Evolutionary conservation across 2,329 filamentous ascomycete species (phyloP).

Genomic region (Epichloe brachyelytri): DNA sequence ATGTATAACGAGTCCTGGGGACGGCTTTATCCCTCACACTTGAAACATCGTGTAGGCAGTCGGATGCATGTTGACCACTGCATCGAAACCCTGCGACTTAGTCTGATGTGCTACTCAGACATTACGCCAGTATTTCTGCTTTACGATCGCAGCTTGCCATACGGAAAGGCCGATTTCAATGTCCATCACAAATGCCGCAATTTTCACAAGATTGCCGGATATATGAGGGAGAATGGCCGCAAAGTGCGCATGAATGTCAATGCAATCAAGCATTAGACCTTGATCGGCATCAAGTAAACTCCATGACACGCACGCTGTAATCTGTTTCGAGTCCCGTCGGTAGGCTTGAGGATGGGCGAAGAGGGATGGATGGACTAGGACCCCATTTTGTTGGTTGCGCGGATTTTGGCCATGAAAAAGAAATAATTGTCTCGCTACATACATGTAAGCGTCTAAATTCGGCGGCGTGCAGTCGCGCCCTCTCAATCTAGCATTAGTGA

Average conservation of each 20-base stretch:
- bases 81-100: conserved; percentile 2
- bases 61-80: conserved; percentile 2
- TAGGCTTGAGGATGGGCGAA: too few species aligned
- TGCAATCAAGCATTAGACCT: background rate
- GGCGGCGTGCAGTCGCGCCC: too few species aligned
- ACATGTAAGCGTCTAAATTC: too few species aligned
- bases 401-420: too few species aligned
- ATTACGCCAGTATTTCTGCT: background rate
- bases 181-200: conserved; percentile 1
- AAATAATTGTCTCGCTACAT: too few species aligned
- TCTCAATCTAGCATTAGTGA: too few species aligned
- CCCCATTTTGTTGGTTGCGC: too few species aligned
- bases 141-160: background rate
- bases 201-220: background rate
- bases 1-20: conserved; percentile 3
- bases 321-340: too few species aligned
- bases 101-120: conserved; percentile 3
- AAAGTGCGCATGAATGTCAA: background rate
- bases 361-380: too few species aligned
- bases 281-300: too few species aligned
- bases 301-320: too few species aligned
- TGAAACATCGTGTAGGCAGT: background rate
- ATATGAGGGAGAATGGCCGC: background rate
- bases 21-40: background rate
- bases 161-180: background rate